Evolutionary conservation across 768 basidiomycete species (phyloP).

Genomic region (Asterophora lycoperdoides): DNA sequence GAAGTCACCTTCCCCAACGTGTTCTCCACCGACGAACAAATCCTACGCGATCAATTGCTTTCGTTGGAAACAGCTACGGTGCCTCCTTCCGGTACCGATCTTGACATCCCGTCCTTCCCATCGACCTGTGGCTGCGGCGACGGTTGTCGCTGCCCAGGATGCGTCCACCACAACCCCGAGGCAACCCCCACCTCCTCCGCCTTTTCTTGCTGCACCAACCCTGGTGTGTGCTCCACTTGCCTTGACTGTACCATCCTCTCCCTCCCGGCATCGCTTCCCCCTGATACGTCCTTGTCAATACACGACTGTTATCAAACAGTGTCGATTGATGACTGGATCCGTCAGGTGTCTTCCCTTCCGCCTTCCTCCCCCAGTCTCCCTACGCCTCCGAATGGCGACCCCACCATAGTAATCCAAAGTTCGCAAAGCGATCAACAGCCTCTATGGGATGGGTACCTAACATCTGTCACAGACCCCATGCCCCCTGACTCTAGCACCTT

Average conservation of each 20-base stretch:
- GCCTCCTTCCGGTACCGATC: conserved; percentile 16
- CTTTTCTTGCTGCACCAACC: conserved; percentile 34
- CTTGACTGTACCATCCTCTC: conserved; percentile 62
- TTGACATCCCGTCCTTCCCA: conserved; percentile 31
- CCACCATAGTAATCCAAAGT: background rate
- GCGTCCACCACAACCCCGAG: conserved; percentile 47
- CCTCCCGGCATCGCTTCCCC: conserved; percentile 37
- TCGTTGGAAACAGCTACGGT: conserved; percentile 35
- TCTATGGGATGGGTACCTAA: conserved; percentile 14
- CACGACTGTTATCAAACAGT: conserved; percentile 39
- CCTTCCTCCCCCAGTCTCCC: background rate
- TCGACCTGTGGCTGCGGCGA: conserved; percentile 61
- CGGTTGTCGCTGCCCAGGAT: conserved; percentile 61
- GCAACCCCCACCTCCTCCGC: conserved; percentile 30
- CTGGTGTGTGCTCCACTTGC: conserved; percentile 41
- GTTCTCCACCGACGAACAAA: conserved; percentile 21
- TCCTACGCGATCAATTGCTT: conserved; percentile 22
- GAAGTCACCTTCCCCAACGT: conserved; percentile 19
- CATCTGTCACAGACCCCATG: conserved; percentile 8
- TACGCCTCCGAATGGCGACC: background rate
- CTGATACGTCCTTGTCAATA: conserved; percentile 38
- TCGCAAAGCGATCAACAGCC: conserved; percentile 2
- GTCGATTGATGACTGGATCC: conserved; percentile 41
- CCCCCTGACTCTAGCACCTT: background rate
- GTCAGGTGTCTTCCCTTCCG: conserved; percentile 12